These are phyloP conservation scores for Cyberlindnera americana DNA, from an alignment of 805 yeast species.

Conservation along the genomic window DNA sequence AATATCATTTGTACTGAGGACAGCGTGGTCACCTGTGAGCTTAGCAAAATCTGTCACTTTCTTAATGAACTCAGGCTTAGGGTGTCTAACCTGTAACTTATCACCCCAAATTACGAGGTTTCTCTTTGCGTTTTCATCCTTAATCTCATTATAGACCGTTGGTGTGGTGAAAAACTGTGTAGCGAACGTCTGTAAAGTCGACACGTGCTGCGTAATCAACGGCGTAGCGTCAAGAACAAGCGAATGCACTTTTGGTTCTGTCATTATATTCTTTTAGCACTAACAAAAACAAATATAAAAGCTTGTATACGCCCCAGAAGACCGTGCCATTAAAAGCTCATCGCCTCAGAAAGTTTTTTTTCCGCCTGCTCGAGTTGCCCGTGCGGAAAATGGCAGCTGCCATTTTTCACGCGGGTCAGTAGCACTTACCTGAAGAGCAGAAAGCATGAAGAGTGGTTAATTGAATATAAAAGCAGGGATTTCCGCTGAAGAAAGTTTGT, in stretches of 20 bases:
- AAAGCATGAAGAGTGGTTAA: no score
- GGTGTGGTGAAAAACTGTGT: slow-evolving; percentile 82
- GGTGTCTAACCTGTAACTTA: slow-evolving; percentile 67
- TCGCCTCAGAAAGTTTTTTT: background rate
- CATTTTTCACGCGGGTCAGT: background rate
- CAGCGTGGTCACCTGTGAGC: slow-evolving; percentile 87
- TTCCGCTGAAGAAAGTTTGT: no score
- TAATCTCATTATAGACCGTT: slow-evolving; percentile 81
- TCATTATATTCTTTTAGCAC: slow-evolving; percentile 8
- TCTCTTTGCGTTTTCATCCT: slow-evolving; percentile 78
- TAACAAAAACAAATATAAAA: no score
- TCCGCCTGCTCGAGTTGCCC: background rate
- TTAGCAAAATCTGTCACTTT: slow-evolving; percentile 74
- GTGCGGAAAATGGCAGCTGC: background rate
- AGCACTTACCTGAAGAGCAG: background rate
- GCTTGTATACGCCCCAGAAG: no score
- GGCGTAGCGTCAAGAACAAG: slow-evolving; percentile 95
- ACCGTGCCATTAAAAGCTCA: background rate
- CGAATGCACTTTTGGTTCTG: slow-evolving; percentile 22
- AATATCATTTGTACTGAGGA: slow-evolving; percentile 85
- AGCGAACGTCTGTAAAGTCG: slow-evolving; percentile 69
- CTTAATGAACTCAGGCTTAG: slow-evolving; percentile 58
- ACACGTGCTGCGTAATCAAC: slow-evolving; percentile 77
- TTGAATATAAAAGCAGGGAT: no score
- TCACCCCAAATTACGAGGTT: slow-evolving; percentile 83